Evolutionary conservation across 1,284 basidiomycete species (phyloP).

Genomic region (Rugosomyces carneus): DNA sequence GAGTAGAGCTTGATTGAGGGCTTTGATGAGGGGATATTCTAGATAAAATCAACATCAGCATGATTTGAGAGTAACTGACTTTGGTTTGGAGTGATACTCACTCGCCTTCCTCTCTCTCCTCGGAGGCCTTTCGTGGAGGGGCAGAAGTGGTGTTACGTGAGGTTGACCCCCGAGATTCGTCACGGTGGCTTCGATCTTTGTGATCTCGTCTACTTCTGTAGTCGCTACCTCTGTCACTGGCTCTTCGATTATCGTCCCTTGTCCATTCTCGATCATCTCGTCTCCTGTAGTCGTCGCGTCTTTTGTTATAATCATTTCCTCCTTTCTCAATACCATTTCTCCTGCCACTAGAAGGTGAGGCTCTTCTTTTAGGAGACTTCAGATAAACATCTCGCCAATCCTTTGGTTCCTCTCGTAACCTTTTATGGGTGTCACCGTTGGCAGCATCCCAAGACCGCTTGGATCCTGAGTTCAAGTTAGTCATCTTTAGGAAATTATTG

Average conservation of each 20-base stretch:
- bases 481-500: slow-evolving; percentile 55
- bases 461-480: slow-evolving; percentile 77
- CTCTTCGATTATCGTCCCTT: slow-evolving; percentile 25
- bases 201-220: slow-evolving; percentile 18
- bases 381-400: slow-evolving; percentile 77
- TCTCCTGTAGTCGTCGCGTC: slow-evolving; percentile 14
- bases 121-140: slow-evolving; percentile 1
- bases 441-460: slow-evolving; percentile 69
- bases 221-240: slow-evolving; percentile 17
- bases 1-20: slow-evolving; percentile 22
- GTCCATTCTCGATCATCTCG: slow-evolving; percentile 19
- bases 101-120: slow-evolving; percentile 57
- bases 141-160: slow-evolving; percentile 7
- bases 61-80: slow-evolving; percentile 2
- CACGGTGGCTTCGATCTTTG: slow-evolving; percentile 16
- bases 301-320: slow-evolving; percentile 23
- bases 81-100: slow-evolving; percentile 41
- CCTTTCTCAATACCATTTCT: slow-evolving; percentile 33
- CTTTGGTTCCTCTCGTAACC: slow-evolving; percentile 45
- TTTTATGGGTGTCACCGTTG: slow-evolving; percentile 44
- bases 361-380: slow-evolving; percentile 35
- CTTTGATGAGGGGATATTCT: slow-evolving; percentile 59
- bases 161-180: slow-evolving; percentile 17
- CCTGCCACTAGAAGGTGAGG: slow-evolving; percentile 29
- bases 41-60: not conserved